These are phyloP conservation scores for Pelargonium myrrhifolium DNA, from an alignment of 441 rosid genomes.

Conservation along the genomic window DNA sequence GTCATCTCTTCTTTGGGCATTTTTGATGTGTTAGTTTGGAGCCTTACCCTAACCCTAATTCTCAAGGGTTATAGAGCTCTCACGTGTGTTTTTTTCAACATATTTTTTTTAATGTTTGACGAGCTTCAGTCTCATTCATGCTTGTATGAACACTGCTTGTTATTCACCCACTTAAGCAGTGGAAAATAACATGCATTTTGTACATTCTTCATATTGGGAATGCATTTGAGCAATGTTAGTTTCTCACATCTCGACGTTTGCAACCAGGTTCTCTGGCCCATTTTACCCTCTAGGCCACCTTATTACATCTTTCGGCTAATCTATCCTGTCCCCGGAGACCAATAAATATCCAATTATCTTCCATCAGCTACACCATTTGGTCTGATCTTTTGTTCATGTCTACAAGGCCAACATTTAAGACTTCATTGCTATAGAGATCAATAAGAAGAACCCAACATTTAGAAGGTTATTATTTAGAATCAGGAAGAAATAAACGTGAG, in stretches of 20 bases:
- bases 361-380: too few relatives aligned
- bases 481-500: neutral
- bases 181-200: slow-evolving; percentile 29
- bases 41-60: slow-evolving; percentile 22
- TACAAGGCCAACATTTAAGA: too few relatives aligned
- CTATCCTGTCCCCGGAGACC: too few relatives aligned
- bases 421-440: too few relatives aligned
- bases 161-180: slow-evolving; percentile 20
- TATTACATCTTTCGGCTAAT: too few relatives aligned
- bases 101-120: neutral
- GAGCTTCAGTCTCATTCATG: slow-evolving; percentile 9
- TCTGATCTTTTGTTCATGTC: too few relatives aligned
- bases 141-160: slow-evolving; percentile 18
- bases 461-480: neutral
- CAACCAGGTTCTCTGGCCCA: too few relatives aligned
- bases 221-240: slow-evolving; percentile 18
- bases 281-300: too few relatives aligned
- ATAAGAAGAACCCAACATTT: neutral
- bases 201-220: slow-evolving; percentile 23
- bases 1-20: slow-evolving; percentile 30
- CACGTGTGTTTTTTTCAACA: slow-evolving; percentile 14
- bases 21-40: slow-evolving; percentile 29
- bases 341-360: too few relatives aligned
- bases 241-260: neutral
- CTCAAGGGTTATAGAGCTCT: slow-evolving; percentile 29